A percentile compares a stretch with the other conserved stretches of the same genome.
These are phyloP conservation scores for Hemisphaericaspora subhashii DNA, from an alignment of 1,139 yeast species.

Conservation along the genomic window DNA sequence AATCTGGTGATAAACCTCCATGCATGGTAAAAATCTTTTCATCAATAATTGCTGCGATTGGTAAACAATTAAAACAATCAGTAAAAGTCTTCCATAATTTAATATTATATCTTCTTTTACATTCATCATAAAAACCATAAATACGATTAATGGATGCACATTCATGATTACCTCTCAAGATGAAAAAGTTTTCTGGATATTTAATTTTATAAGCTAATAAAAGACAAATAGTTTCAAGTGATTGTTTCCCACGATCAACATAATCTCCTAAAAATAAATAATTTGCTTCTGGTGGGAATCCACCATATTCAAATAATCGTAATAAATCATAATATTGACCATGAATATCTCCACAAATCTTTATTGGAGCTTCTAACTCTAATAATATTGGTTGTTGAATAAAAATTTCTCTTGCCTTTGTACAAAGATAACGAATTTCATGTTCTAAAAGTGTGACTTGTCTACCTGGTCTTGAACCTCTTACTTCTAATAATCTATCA, in stretches of 20 bases:
- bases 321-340: conserved; percentile 96
- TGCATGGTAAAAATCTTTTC: conserved; percentile 98
- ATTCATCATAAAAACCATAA: conserved; percentile 96
- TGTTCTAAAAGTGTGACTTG: conserved; percentile 92
- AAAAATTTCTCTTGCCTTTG: conserved; percentile 96
- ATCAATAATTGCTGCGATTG: conserved; percentile 96
- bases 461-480: conserved; percentile 98
- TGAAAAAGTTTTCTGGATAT: conserved; percentile 95
- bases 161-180: conserved; percentile 94
- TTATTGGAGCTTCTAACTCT: conserved; percentile 96
- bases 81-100: conserved; percentile 98
- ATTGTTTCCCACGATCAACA: conserved; percentile 97
- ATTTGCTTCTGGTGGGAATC: conserved; percentile 98
- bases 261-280: conserved; percentile 94
- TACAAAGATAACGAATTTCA: conserved; percentile 93
- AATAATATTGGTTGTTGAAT: conserved; percentile 95
- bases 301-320: conserved; percentile 95
- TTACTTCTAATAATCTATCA: conserved; percentile 93
- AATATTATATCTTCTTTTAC: conserved; percentile 95
- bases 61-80: conserved; percentile 96
- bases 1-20: conserved; percentile 96
- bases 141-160: conserved; percentile 96
- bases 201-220: conserved; percentile 93
- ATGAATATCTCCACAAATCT: conserved; percentile 93
- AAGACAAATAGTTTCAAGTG: conserved; percentile 89